Percentiles rank a stretch among this genome's conserved stretches.
Evolutionary conservation across 768 basidiomycete genomes (phyloP).

Genomic region (Tylopilus sp.): DNA sequence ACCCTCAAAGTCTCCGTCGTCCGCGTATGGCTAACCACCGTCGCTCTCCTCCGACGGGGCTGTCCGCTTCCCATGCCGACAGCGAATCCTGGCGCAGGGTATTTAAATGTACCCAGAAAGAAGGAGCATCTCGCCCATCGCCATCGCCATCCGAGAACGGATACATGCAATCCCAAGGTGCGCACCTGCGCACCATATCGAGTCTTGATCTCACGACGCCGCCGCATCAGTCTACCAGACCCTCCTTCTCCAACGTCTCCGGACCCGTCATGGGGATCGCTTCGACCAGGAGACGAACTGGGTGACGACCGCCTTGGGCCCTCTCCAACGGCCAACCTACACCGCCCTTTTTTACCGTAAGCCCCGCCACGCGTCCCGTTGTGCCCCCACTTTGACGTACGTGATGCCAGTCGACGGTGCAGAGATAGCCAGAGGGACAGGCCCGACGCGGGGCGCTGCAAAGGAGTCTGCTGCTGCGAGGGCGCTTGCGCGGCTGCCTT

Average conservation of each 20-base stretch:
- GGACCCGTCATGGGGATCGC: neutral
- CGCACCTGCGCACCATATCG: neutral
- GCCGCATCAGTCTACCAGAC: slow-evolving; percentile 8
- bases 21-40: too few relatives aligned
- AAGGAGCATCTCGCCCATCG: too few relatives aligned
- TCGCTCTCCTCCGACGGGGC: too few relatives aligned
- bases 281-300: neutral
- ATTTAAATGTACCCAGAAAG: neutral
- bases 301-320: slow-evolving; percentile 5
- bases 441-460: slow-evolving; percentile 6
- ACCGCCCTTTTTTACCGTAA: slow-evolving; percentile 6
- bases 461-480: slow-evolving; percentile 14
- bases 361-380: neutral
- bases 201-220: neutral
- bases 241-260: neutral
- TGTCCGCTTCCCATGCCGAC: neutral
- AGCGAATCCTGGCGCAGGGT: neutral
- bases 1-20: too few relatives aligned
- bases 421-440: slow-evolving; percentile 9
- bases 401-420: slow-evolving; percentile 5
- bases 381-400: neutral
- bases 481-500: slow-evolving; percentile 5
- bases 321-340: slow-evolving; percentile 5
- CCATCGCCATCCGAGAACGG: too few relatives aligned
- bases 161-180: neutral